Base-by-base conservation (phyloP, 805 yeast genomes). In the Cyberlindnera nakhonratchasimensis region DNA sequence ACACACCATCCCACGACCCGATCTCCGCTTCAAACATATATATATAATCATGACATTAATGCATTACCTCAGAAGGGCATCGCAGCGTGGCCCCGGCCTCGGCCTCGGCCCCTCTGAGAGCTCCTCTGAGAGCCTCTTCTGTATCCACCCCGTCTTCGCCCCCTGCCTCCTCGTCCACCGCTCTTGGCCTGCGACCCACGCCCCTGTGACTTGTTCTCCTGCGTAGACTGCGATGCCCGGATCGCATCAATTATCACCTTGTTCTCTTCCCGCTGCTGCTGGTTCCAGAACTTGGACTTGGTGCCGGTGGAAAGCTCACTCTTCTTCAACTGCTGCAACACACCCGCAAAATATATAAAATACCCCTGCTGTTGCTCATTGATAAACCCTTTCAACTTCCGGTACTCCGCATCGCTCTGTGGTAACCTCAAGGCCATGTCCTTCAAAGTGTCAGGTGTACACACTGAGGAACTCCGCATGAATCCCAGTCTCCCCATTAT, bases 381-480 rank as follows among this genome's bases (percentile, higher is more conserved):
- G 25, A 61, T 67, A 17, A 57, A 42, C 4, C 57, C 58, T 17
- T 39, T 73, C 36, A 78, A 51, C 37, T 54, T 57, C 6, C 65
- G 59, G 56, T 67, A 82, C 30, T 70, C 82, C 14, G 53, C 57
- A 34, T 70, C 70, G 13, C 69, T 71, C 2, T 69, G 66, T 2
- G 89, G 88, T 24, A 82, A 63, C 37, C 62, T 66, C 16, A 58
- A 48, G 0, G 86, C 78, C 79, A 82, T 72, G 33, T 77, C 80
- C 45, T 70, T 69, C 43, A 81, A 55, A 0, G 78, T 59, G 2
- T 58, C 61, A 42, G 66, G 67, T 0, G 69, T 55, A 9, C 68
- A 65, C 38, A 70, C 62, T 1, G 66, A 51, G 0, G 64, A 58
- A 17, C 69, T 65, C 14, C 50, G 48, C 34, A 58, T 50, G 25